Evolutionary conservation across 331 rosid species (phyloP).

Genomic region (Pyracantha coccinea): DNA sequence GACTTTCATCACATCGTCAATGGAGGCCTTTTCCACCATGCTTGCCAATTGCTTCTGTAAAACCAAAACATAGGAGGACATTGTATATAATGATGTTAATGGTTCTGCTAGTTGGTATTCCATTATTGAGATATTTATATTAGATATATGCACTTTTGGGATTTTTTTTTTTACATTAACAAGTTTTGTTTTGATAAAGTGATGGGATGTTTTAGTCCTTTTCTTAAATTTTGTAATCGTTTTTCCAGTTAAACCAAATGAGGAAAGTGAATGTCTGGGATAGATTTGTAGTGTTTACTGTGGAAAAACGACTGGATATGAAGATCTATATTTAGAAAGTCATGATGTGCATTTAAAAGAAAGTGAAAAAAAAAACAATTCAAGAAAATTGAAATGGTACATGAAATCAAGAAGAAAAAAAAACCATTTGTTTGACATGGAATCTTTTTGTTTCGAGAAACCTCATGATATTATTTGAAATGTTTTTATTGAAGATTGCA

Average conservation of each 20-base stretch:
- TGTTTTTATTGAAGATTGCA: neutral
- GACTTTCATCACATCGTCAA: conserved; percentile 97
- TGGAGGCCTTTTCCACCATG: conserved; percentile 95
- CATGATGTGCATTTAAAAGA: conserved; percentile 5
- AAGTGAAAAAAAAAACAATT: conserved; percentile 14
- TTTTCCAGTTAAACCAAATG: conserved; percentile 33
- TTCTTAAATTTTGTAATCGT: conserved; percentile 14
- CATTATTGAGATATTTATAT: neutral
- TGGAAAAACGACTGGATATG: conserved; percentile 41
- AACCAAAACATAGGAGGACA: neutral
- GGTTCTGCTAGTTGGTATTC: neutral
- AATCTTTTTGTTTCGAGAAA: neutral
- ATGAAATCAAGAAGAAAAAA: conserved; percentile 18
- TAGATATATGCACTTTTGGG: neutral
- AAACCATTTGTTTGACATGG: neutral
- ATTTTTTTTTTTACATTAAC: neutral
- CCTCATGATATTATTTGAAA: neutral
- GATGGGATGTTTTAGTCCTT: conserved; percentile 22
- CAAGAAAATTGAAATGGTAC: conserved; percentile 27
- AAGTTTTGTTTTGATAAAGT: neutral
- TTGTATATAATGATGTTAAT: neutral
- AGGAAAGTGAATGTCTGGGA: conserved; percentile 58
- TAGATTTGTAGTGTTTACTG: conserved; percentile 32
- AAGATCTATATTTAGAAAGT: conserved; percentile 47
- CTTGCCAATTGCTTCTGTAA: conserved; percentile 85